A percentile compares a stretch with the other conserved stretches of the same genome.
These are phyloP conservation scores for Ceratorhiza oryzae-sativae DNA, from an alignment of 1,284 basidiomycete genomes.

Conservation along the genomic window DNA sequence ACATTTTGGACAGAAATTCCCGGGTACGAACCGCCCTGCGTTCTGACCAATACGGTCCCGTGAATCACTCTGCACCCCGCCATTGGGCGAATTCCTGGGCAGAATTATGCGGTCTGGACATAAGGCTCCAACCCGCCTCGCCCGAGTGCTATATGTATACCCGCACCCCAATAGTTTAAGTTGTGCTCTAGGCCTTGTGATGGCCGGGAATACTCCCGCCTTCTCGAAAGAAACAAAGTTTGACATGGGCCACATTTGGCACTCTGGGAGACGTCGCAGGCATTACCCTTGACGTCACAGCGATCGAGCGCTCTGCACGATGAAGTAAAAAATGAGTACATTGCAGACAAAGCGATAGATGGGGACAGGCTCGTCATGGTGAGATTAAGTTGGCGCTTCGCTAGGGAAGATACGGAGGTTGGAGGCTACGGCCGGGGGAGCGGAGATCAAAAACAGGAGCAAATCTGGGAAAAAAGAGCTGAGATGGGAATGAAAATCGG, in stretches of 20 bases:
- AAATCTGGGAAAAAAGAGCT: background rate
- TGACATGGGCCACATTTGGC: background rate
- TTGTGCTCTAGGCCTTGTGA: conserved; percentile 3
- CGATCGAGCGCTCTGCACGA: background rate
- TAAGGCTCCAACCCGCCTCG: background rate
- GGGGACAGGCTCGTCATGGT: background rate
- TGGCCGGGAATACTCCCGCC: background rate
- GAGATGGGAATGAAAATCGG: background rate
- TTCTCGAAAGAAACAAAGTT: background rate
- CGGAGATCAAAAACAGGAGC: background rate
- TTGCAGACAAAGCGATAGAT: background rate
- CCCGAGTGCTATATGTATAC: background rate
- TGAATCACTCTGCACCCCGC: background rate
- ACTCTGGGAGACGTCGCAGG: background rate
- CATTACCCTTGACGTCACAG: conserved; percentile 31
- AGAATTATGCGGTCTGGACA: background rate
- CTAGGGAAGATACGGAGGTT: background rate
- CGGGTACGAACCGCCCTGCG: background rate
- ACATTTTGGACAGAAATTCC: background rate
- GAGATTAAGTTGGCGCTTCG: background rate
- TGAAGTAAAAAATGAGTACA: conserved; percentile 29
- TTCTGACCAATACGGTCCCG: background rate
- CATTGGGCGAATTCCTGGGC: background rate
- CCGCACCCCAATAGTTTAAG: conserved; percentile 29
- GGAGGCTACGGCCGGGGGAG: background rate